Evolutionary conservation across 2,329 filamentous ascomycete genomes (phyloP), one percentile per base, ranked within the genome.

Genomic region (Exophiala viscosa): DNA sequence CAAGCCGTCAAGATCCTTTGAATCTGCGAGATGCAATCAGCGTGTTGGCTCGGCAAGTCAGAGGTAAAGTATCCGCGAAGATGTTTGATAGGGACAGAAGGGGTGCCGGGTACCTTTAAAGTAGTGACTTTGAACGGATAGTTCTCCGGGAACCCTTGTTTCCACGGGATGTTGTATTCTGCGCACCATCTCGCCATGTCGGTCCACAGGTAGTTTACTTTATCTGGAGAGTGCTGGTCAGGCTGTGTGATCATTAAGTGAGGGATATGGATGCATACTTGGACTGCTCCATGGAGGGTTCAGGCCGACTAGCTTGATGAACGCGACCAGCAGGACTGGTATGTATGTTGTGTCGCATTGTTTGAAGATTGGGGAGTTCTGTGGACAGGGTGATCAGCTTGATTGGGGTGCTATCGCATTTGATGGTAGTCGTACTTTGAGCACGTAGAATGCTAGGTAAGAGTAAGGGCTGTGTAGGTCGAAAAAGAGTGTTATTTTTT

Each of bases 401-500:
- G 31, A 23, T 39, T 43, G 3, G 18, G 2, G 39, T 6, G 34
- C 5, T 13, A 36, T 36, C 4, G 6, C 5, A 7, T 2, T 41
- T 40, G 28, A n/a, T 10, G 1, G 18, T 13, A 2, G 28, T 65
- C 75, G 56, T 69, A 81, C 80, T 64, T 73, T 70, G 32, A 79
- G 65, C 14, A 81, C 65, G 60, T 80, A 74, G 63, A 81, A 84
- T 3, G 78, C 80, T 48, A 82, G 72, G 58, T 84, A 84, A 1
- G 73, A 77, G 64, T 84, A 84, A 1, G 81, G 82, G 55, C 75
- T 80, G 23, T 84, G 74, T 5, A 81, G 71, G 67, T 84, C 81
- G 41, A 83, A 65, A 60, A 78, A 84, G 10, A 84, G 68, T 0
- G 76, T 81, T 41, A 84, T 69, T 60, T 75, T 76, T 3, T 76